Base-by-base conservation (phyloP, 139 green algal genomes). In the Chlamydomonas incerta region DNA sequence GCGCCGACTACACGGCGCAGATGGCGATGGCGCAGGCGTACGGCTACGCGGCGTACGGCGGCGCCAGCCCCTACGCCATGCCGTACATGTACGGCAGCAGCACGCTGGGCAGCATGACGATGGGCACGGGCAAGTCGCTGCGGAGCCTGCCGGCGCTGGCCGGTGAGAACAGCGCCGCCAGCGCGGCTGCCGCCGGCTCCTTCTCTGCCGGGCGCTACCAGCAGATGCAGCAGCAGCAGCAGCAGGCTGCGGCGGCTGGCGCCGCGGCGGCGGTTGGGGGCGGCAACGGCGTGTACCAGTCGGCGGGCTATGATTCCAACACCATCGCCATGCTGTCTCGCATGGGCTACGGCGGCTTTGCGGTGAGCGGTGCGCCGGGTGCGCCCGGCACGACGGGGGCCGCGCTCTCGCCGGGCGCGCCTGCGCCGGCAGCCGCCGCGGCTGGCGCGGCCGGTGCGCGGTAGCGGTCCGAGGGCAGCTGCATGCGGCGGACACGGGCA, bases 281-380 rank as follows among this genome's bases (percentile, higher is more conserved):
- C 31, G 31, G 10, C 31, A 35, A 26, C 33, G 28, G 28, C 0
- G 60, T 62, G 29, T 82, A 82, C 60, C 75, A 72, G 34, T 46
- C 62, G 29, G 76, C 76, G 1, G 76, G 63, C 41, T 83, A 83
- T 46, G 76, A 83, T 29, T 15, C 76, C n/a, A 74, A 74, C 17
- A 83, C 76, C 11, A 83, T 83, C 3, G 29, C 76, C 3, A 83
- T 83, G 76, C 76, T 83, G 20, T 65, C 76, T 2, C 76, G 65
- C 29, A 72, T 83, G 76, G 76, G 76, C 1, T 83, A 83, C 62
- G 76, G 76, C 28, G 76, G 76, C 5, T 83, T 83, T 50, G 37
- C 62, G 8, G 63, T 74, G 11, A 37, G 62, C 41, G 69, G 37
- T 3, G 17, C 33, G 67, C 33, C 29, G 67, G 31, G 47, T 13